phyloP scores from a whole-genome alignment of 306 rosid species.

The Spatholobus suberectus region DNA sequence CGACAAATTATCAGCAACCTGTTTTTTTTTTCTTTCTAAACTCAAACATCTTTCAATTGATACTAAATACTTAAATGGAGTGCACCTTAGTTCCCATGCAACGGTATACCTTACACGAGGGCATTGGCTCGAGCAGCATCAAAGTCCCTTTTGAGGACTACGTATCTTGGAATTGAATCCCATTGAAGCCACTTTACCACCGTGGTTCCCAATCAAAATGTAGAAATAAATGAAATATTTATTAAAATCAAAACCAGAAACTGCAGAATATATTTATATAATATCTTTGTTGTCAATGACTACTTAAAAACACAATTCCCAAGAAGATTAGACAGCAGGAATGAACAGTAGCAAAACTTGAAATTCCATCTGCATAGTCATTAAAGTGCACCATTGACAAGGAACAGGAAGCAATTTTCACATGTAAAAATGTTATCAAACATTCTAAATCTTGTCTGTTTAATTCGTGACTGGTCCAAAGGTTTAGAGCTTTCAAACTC shows the following conservation, averaged over 20 bases:
- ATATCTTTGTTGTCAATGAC: constrained; percentile 58
- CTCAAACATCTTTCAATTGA: neutral
- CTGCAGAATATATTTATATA: constrained; percentile 50
- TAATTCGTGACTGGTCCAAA: constrained; percentile 42
- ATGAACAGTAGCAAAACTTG: constrained; percentile 73
- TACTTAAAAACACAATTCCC: constrained; percentile 64
- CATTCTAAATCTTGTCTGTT: constrained; percentile 56
- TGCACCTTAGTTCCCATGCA: constrained; percentile 13
- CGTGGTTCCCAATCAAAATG: constrained; percentile 9
- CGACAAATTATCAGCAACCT: neutral
- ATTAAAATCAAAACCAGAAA: constrained; percentile 43
- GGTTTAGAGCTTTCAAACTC: constrained; percentile 61
- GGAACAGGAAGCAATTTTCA: constrained; percentile 58
- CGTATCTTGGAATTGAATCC: neutral
- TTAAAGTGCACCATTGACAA: constrained; percentile 70
- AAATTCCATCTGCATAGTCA: constrained; percentile 66
- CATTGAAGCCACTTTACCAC: constrained; percentile 11
- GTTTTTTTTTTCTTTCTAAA: constrained; percentile 1
- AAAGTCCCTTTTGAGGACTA: constrained; percentile 19
- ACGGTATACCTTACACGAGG: constrained; percentile 17
- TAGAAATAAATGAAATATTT: constrained; percentile 36
- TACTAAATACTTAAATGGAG: constrained; percentile 7
- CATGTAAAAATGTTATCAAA: constrained; percentile 57
- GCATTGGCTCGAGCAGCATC: constrained; percentile 21
- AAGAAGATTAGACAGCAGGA: constrained; percentile 57